A percentile compares a stretch with the other conserved stretches of the same genome.
Conservation (phyloP, 2,329 filamentous ascomycete species). For the Alternaria triticimaculans region DNA sequence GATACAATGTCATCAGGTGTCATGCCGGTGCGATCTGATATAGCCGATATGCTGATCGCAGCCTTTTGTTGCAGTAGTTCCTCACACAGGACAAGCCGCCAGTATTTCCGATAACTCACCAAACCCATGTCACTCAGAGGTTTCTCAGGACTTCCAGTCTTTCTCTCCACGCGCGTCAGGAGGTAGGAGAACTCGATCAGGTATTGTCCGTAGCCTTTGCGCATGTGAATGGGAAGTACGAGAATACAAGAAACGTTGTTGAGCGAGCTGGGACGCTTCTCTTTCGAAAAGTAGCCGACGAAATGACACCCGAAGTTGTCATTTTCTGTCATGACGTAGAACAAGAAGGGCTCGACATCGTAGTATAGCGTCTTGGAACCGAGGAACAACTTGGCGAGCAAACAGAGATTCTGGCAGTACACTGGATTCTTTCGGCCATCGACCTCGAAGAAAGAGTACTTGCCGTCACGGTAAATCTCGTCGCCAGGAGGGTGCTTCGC, state of each 20-base stretch:
- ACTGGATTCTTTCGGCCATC: slow-evolving; percentile 96
- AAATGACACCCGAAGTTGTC: slow-evolving; percentile 93
- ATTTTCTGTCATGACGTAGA: slow-evolving; percentile 96
- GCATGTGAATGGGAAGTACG: slow-evolving; percentile 93
- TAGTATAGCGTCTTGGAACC: slow-evolving; percentile 98
- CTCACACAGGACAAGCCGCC: slow-evolving; percentile 86
- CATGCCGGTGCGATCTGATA: slow-evolving; percentile 91
- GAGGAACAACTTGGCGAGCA: slow-evolving; percentile 95
- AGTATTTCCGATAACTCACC: slow-evolving; percentile 97
- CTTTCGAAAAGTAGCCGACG: slow-evolving; percentile 99
- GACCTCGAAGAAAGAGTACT: slow-evolving; percentile 95
- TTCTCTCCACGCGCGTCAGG: slow-evolving; percentile 87
- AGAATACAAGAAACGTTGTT: slow-evolving; percentile 99
- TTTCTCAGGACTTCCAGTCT: slow-evolving; percentile 96
- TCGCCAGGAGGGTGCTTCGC: slow-evolving; percentile 97
- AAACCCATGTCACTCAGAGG: slow-evolving; percentile 97
- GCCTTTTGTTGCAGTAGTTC: slow-evolving; percentile 73
- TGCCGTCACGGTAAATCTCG: slow-evolving; percentile 92
- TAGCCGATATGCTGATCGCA: slow-evolving; percentile 64
- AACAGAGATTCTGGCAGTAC: slow-evolving; percentile 97
- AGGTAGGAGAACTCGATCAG: slow-evolving; percentile 99
- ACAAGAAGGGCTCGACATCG: slow-evolving; percentile 94
- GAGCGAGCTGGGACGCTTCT: slow-evolving; percentile 90
- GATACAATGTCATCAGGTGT: slow-evolving; percentile 96
- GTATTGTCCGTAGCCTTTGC: slow-evolving; percentile 95